phyloP scores from a whole-genome alignment of 257 asterid genomes.

The Solanum corneliomulleri region DNA sequence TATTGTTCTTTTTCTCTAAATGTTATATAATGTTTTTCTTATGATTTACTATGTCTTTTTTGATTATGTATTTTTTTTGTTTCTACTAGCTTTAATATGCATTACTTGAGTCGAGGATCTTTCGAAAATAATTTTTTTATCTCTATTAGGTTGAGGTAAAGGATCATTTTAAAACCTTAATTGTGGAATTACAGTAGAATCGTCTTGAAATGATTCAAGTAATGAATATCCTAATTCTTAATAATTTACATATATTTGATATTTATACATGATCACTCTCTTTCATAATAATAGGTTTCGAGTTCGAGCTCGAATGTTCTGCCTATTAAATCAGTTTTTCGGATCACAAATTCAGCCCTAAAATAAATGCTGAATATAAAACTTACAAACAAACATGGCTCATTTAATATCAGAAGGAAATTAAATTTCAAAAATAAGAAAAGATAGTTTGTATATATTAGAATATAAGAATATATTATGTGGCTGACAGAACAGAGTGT shows the following conservation, averaged over 20 bases:
- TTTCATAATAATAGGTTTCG: neutral
- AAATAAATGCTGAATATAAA: neutral
- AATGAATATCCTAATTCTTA: neutral
- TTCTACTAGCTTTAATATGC: neutral
- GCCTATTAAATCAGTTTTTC: neutral
- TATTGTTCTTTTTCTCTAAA: neutral
- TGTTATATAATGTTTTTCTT: neutral
- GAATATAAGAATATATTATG: neutral
- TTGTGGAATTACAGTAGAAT: neutral
- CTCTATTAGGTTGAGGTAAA: neutral
- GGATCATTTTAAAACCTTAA: neutral
- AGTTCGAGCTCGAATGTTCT: neutral
- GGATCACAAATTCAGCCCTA: neutral
- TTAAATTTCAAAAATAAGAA: neutral
- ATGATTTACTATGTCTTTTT: neutral
- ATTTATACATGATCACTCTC: neutral
- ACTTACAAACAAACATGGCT: neutral
- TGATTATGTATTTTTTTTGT: neutral
- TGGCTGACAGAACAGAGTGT: neutral
- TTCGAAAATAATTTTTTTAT: neutral
- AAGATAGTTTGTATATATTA: neutral
- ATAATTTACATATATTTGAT: neutral
- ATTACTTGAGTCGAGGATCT: neutral
- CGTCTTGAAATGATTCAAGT: neutral
- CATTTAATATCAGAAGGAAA: neutral